Percentiles rank a stretch among this genome's conserved stretches.
These are phyloP conservation scores for Alternaria arbusti DNA, from an alignment of 2,329 filamentous ascomycete species.

Conservation along the genomic window DNA sequence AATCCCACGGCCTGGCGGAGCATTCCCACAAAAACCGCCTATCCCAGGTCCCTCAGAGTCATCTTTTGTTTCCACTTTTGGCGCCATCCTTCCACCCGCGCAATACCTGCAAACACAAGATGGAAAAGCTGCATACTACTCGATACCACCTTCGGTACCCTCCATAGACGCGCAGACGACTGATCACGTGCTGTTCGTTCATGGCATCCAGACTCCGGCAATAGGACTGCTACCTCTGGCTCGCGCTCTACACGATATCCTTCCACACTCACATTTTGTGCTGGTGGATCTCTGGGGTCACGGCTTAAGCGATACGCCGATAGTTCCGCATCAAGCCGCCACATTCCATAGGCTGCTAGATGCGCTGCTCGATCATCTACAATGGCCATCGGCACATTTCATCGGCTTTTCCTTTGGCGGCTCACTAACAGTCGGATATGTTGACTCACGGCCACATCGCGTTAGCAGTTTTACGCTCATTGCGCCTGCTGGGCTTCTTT, in stretches of 20 bases:
- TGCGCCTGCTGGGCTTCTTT: slow-evolving; percentile 57
- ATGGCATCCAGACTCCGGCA: slow-evolving; percentile 60
- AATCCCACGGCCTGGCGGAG: slow-evolving; percentile 34
- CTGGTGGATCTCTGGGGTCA: slow-evolving; percentile 62
- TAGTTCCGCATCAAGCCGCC: slow-evolving; percentile 48
- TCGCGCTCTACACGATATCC: slow-evolving; percentile 41
- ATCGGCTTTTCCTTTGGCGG: slow-evolving; percentile 61
- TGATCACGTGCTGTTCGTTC: slow-evolving; percentile 53
- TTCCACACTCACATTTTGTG: slow-evolving; percentile 50
- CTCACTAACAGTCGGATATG: slow-evolving; percentile 49
- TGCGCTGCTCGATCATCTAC: slow-evolving; percentile 48
- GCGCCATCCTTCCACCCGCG: slow-evolving; percentile 49
- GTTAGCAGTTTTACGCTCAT: slow-evolving; percentile 51
- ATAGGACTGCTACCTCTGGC: slow-evolving; percentile 57
- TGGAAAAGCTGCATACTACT: slow-evolving; percentile 53
- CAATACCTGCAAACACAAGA: slow-evolving; percentile 39
- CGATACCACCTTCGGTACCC: slow-evolving; percentile 43
- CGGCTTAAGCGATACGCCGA: slow-evolving; percentile 58
- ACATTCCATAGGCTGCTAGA: slow-evolving; percentile 56
- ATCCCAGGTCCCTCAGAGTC: slow-evolving; percentile 49
- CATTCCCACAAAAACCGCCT: slow-evolving; percentile 10
- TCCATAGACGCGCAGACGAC: slow-evolving; percentile 32
- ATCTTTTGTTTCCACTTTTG: slow-evolving; percentile 49
- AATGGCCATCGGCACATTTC: slow-evolving; percentile 54
- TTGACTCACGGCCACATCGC: slow-evolving; percentile 32